Evolutionary conservation across 208 protist species (phyloP), one percentile per base, ranked within the genome.

Genomic region (Novymonas esmeraldas): DNA sequence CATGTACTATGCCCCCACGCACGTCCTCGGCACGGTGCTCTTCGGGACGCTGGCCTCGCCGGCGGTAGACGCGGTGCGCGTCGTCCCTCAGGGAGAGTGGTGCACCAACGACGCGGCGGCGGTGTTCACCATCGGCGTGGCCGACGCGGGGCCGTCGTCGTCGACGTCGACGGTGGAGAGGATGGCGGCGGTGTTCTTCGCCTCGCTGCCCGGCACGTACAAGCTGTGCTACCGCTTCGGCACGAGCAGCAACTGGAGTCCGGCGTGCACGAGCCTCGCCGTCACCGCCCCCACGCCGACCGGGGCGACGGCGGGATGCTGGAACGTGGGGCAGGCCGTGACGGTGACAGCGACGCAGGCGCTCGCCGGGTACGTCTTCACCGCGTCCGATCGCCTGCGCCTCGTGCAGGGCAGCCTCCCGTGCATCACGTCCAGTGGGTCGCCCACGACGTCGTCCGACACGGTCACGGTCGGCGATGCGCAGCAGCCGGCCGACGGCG

Each of bases 211-310:
- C 1, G 87, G 87, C 7, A 68, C 49, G 36, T 95, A 84, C 68
- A 95, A 94, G 65, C 39, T 97, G 71, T 97, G 92, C 78, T 95
- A 97, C 70, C 89, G 85, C 69, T 80, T 94, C 48, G 82, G 81
- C 41, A 71, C 44, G 22, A 69, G 51, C 18, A 67, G 72, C 6
- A 92, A 90, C 73, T 97, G 89, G 88, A 95, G 89, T 54, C 92
- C 92, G 41, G 74, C 79, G n/a, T 97, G 92, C 69, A 59, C 39
- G 14, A 13, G 50, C 57, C 50, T 93, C 24, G 49, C 26, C 18
- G 63, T 91, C 16, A 81, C 70, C 24, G 55, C 33, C 24, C 56
- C 84, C 4, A 84, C 79, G 26, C 92, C 92, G 11, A 68, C 55
- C 24, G 92, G 70, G 24, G 68, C 16, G 36, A 45, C 60, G 34